Evolutionary conservation across 75 land plant species (phyloP).

Genomic region (Gnetum montanum): DNA sequence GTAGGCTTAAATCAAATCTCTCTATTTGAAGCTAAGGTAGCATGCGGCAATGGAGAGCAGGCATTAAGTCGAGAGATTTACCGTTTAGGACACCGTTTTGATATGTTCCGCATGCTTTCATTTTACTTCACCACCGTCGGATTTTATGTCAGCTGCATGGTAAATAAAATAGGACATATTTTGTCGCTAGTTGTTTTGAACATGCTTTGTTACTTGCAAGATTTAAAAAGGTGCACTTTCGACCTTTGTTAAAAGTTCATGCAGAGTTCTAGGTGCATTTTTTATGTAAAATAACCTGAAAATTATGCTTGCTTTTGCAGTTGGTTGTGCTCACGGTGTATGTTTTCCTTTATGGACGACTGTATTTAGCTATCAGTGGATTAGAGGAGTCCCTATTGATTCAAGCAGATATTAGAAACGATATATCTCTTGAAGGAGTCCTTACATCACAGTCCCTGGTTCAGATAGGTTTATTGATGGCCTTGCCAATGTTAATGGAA

Average conservation of each 20-base stretch:
- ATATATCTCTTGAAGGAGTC: conserved; percentile 57
- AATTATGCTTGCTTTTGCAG: conserved; percentile 27
- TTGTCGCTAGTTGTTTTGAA: no score
- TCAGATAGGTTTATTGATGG: conserved; percentile 55
- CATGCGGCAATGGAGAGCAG: conserved; percentile 97
- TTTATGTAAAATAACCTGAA: no score
- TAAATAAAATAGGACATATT: conserved; percentile 17
- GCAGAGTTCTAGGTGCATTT: no score
- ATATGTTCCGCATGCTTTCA: conserved; percentile 92
- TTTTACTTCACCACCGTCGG: conserved; percentile 93
- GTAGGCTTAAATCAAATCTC: conserved; percentile 97
- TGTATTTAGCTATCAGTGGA: conserved; percentile 85
- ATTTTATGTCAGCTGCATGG: conserved; percentile 86
- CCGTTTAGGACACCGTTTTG: conserved; percentile 93
- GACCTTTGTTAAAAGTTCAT: no score
- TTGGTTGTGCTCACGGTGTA: conserved; percentile 79
- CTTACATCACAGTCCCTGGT: conserved; percentile 56
- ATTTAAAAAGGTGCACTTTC: no score
- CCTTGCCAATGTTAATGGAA: conserved; percentile 64
- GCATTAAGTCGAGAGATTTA: conserved; percentile 88
- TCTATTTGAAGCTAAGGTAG: conserved; percentile 93
- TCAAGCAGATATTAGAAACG: conserved; percentile 28
- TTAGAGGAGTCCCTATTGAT: conserved; percentile 54
- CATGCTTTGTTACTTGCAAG: no score
- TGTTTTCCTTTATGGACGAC: conserved; percentile 76